A percentile compares a stretch with the other conserved stretches of the same genome.
Conservation (phyloP, 495 filamentous ascomycete species). For the Lepidopterella palustris region DNA sequence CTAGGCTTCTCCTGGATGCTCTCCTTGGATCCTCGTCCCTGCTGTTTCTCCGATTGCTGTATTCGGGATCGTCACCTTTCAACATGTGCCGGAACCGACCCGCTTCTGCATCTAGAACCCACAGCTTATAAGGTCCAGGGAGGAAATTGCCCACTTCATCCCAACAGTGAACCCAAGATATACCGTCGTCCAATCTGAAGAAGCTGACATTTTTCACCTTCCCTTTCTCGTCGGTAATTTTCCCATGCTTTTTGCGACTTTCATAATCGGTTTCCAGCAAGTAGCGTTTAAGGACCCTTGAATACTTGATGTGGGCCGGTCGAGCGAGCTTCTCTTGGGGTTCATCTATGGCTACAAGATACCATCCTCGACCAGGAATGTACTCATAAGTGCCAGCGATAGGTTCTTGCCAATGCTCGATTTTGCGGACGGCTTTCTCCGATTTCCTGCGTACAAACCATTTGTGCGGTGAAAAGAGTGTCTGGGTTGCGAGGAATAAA, state of each 20-base stretch:
- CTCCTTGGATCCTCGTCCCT: not conserved
- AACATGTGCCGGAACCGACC: constrained; percentile 27
- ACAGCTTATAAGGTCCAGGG: constrained; percentile 30
- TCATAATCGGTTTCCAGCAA: constrained; percentile 29
- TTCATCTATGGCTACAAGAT: constrained; percentile 25
- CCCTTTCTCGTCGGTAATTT: constrained; percentile 6
- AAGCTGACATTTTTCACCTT: constrained; percentile 16
- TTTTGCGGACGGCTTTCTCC: constrained; percentile 18
- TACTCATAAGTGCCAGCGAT: constrained; percentile 31
- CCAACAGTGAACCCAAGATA: constrained; percentile 30
- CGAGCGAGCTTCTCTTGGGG: constrained; percentile 5
- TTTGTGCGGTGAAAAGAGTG: constrained; percentile 27
- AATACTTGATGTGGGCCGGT: constrained; percentile 27
- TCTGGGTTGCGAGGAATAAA: constrained; percentile 28
- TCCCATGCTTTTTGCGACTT: constrained; percentile 23
- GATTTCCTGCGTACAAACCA: constrained; percentile 25
- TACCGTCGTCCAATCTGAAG: constrained; percentile 31
- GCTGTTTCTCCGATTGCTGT: constrained; percentile 3
- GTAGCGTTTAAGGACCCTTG: constrained; percentile 26
- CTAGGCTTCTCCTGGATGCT: not conserved
- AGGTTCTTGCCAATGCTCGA: constrained; percentile 31
- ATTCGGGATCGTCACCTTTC: constrained; percentile 29
- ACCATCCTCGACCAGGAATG: constrained; percentile 33
- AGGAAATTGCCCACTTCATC: constrained; percentile 29
- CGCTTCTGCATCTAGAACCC: constrained; percentile 18